Base-by-base conservation (phyloP, 148 eudicot species). In the Cornus florida region DNA sequence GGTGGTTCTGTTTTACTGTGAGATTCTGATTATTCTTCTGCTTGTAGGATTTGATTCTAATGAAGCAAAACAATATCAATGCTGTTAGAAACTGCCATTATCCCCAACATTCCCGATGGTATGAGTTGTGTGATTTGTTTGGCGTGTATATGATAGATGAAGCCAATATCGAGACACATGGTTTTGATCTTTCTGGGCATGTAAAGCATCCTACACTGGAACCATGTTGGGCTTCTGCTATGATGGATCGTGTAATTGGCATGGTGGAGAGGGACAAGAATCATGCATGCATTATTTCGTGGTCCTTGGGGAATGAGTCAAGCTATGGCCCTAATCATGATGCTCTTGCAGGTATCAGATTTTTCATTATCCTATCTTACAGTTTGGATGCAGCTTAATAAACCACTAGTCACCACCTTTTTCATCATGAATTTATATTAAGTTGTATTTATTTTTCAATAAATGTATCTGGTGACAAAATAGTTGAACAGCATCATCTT, bases 61-160 rank as follows among this genome's bases (percentile, higher is more conserved):
- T 95, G 99, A 95, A 95, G 90, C 93, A 95, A 87, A 71, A 91
- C 78, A 95, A 95, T 77, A 87, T 95, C 59, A 95, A 95, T 84
- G 94, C 99, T 62, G 97, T 95, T 56, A 89, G 99, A 84, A 95
- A 95, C 89, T 89, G 97, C 87, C 99, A 95, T 85, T 95, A 95
- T 82, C 99, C 99, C 72, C 93, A 95, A 80, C 97, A 95, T 86
- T 87, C 91, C 57, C 89, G 99, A 62, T 95, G 99, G 99, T 95
- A 95, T 69, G 99, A 95, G 90, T 86, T 95, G 67, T 95, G 99
- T 82, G 94, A 92, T 88, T 83, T 95, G 79, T 95, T 93, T 85
- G 99, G 99, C 78, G 90, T 95, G 97, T 95, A 95, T 86, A 93
- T 95, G 99, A 89, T 95, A 64, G 99, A 95, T 80, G 99, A 95